Base-by-base conservation (phyloP, 176 grass and related monocot genomes). In the Tuctoria greenei region DNA sequence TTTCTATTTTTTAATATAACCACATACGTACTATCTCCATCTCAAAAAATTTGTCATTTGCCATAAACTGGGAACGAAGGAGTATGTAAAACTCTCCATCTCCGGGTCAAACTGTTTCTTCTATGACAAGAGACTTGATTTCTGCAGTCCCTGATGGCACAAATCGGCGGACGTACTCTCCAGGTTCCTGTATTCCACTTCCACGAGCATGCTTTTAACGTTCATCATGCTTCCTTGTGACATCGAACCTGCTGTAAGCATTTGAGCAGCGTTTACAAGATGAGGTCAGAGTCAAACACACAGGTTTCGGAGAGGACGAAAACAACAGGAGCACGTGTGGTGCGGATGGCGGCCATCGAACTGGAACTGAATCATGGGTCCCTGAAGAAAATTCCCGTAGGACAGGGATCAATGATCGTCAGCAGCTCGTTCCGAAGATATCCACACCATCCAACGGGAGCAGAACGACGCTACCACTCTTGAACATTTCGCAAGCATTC, bases 401-500 rank as follows among this genome's bases (percentile, higher is more conserved):
- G n/a, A 5, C 45, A 47, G 14, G 45, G 5, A 56, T 8, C n/a
- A 31, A 31, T 31, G 31, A 31, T 31, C 3, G 31, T 3, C 31
- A 31, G 31, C 31, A 31, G 31, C 31, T 31, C 3, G 31, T 31
- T 31, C 31, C n/a, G n/a, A n/a, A n/a, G n/a, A n/a, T n/a, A 3
- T 31, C 31, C 31, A 31, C 31, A 31, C 31, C 31, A 21, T 21
- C 1, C 17, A 54, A 61, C 7, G 13, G 16, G 31, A 14, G 16
- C 7, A 3, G 6, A 34, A 63, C 25, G 41, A 67, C 57, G 7
- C 41, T 49, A 49, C 20, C 66, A 50, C 58, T 51, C 40, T 60
- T 77, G 79, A 72, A 60, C 72, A n/a, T 60, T 43, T 72, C 17
- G 2, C 39, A 74, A 49, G 28, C 73, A 66, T 58, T 58, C 26